phyloP scores from a whole-genome alignment of 2,329 filamentous ascomycete genomes.

The Penicillium sp. region DNA sequence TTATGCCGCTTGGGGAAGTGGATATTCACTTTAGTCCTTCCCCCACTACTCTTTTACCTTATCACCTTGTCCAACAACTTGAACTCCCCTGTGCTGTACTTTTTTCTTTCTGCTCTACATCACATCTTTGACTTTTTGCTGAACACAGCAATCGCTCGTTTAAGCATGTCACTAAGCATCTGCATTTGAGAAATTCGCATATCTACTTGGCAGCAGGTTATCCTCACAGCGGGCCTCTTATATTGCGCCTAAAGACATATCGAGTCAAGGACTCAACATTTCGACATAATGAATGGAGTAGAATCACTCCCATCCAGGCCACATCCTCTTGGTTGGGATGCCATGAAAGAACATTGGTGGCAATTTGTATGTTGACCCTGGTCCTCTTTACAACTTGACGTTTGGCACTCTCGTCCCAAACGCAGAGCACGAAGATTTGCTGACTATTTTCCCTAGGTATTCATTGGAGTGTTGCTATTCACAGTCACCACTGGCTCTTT shows the following conservation, averaged over 20 bases:
- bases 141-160: constrained; percentile 1
- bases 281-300: constrained; percentile 23
- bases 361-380: constrained; percentile 30
- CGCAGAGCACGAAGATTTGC: constrained; percentile 10
- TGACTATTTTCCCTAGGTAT: constrained; percentile 21
- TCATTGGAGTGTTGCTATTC: constrained; percentile 29
- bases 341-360: constrained; percentile 37
- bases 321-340: constrained; percentile 27
- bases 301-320: constrained; percentile 14
- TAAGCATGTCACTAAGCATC: background rate
- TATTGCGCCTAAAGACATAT: background rate
- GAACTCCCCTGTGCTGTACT: background rate
- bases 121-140: background rate
- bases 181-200: background rate
- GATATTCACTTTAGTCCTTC: constrained; percentile 4
- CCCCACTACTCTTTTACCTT: constrained; percentile 4
- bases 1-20: constrained; percentile 5
- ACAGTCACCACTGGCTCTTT: constrained; percentile 23
- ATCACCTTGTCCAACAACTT: background rate
- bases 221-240: background rate
- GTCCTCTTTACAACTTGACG: constrained; percentile 5
- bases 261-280: background rate
- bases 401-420: background rate
- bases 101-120: background rate
- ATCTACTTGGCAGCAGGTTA: background rate